A percentile compares a stretch with the other conserved stretches of the same genome.
Evolutionary conservation across 2,329 filamentous ascomycete species (phyloP).

Genomic region (Tetracladium maxilliforme): DNA sequence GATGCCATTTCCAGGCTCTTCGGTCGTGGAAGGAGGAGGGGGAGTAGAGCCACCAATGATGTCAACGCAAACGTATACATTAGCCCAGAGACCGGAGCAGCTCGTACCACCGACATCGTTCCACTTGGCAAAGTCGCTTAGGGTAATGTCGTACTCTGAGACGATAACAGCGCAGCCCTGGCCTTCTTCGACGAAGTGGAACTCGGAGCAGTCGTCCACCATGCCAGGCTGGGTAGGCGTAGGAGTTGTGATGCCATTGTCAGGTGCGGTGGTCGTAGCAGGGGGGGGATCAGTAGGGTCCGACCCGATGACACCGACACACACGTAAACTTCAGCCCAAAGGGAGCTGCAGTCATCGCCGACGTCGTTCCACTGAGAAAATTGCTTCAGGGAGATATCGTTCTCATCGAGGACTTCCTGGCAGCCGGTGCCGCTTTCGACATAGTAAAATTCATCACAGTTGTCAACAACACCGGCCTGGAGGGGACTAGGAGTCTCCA

Average conservation of each 20-base stretch:
- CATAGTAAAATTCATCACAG: constrained; percentile 12
- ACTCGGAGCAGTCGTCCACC: constrained; percentile 9
- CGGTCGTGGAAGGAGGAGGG: too few species aligned
- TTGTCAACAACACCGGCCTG: constrained; percentile 8
- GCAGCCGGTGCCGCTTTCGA: constrained; percentile 8
- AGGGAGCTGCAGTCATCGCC: constrained; percentile 10
- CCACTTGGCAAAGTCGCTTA: constrained; percentile 12
- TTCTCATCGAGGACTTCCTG: constrained; percentile 4
- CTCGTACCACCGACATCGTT: constrained; percentile 12
- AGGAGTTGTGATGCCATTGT: constrained; percentile 2
- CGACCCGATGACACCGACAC: constrained; percentile 7
- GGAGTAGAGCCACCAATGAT: constrained; percentile 4
- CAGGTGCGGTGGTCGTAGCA: too few species aligned
- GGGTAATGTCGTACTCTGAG: constrained; percentile 5
- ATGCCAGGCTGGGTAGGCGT: constrained; percentile 6
- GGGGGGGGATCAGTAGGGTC: too few species aligned
- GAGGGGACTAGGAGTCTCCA: constrained; percentile 1
- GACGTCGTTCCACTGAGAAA: constrained; percentile 15
- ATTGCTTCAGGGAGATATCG: constrained; percentile 8
- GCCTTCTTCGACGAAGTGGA: constrained; percentile 8
- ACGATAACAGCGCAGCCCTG: constrained; percentile 7
- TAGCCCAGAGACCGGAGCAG: constrained; percentile 11
- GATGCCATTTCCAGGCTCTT: too few species aligned
- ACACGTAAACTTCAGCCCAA: constrained; percentile 9
- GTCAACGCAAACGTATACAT: constrained; percentile 9